These are phyloP conservation scores for Pseudomassariella vexata DNA, from an alignment of 2,329 filamentous ascomycete species.

Conservation along the genomic window DNA sequence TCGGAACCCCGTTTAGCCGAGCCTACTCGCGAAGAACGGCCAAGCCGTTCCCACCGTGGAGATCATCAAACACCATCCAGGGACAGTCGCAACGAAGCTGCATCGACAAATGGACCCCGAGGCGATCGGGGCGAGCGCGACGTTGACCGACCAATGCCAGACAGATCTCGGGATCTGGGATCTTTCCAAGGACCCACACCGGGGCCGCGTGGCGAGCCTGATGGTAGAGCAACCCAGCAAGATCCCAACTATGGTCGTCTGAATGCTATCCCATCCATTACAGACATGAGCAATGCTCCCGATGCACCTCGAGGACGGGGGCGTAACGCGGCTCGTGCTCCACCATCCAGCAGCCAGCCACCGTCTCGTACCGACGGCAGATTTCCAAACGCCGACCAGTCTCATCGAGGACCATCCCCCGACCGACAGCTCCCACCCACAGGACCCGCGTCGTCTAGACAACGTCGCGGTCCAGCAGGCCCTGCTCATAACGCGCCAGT, in stretches of 20 bases:
- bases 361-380: slow-evolving; percentile 37
- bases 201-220: slow-evolving; percentile 35
- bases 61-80: slow-evolving; percentile 24
- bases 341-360: slow-evolving; percentile 23
- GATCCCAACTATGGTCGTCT: slow-evolving; percentile 60
- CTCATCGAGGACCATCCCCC: slow-evolving; percentile 36
- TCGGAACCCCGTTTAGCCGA: slow-evolving; percentile 30
- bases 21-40: slow-evolving; percentile 38
- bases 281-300: slow-evolving; percentile 37
- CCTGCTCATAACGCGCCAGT: slow-evolving; percentile 14
- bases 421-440: slow-evolving; percentile 46
- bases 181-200: slow-evolving; percentile 30
- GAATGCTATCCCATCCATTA: slow-evolving; percentile 42
- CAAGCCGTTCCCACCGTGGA: slow-evolving; percentile 34
- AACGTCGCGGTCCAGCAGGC: slow-evolving; percentile 33
- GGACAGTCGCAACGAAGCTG: slow-evolving; percentile 23
- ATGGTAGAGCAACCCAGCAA: slow-evolving; percentile 44
- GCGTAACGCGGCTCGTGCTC: slow-evolving; percentile 33
- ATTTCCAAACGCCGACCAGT: slow-evolving; percentile 30
- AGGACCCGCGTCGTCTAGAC: slow-evolving; percentile 44
- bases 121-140: slow-evolving; percentile 27
- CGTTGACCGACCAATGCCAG: slow-evolving; percentile 31
- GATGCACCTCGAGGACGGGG: slow-evolving; percentile 51
- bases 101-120: slow-evolving; percentile 16
- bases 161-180: slow-evolving; percentile 34